A percentile compares a stretch with the other conserved stretches of the same genome.
Conservation (phyloP, 768 basidiomycete species). For the Suillus subaureus region DNA sequence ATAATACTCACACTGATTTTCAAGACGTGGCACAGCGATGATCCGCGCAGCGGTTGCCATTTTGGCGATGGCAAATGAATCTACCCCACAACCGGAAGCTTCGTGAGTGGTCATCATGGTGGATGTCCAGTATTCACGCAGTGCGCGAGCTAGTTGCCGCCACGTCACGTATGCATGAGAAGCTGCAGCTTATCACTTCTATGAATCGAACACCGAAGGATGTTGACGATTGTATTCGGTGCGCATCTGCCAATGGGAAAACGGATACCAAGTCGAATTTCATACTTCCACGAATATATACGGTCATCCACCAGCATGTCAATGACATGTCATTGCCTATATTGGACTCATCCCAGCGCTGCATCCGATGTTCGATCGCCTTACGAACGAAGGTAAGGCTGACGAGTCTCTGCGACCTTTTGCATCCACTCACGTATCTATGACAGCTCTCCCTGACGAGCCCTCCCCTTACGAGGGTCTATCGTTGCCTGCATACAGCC, state of each 20-base stretch:
- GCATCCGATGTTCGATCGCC: background rate
- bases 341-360: background rate
- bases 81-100: background rate
- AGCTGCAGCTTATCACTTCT: background rate
- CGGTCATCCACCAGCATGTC: background rate
- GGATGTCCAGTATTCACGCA: background rate
- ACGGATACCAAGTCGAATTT: background rate
- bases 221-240: background rate
- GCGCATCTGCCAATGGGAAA: background rate
- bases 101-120: background rate
- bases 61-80: background rate
- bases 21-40: conserved; percentile 1
- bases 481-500: too few relatives aligned
- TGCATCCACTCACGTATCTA: background rate
- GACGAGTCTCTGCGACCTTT: background rate
- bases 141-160: background rate
- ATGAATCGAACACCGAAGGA: background rate
- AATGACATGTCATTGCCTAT: background rate
- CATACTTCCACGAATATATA: background rate
- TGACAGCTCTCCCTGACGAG: background rate
- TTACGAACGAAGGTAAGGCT: background rate
- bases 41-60: background rate
- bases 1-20: background rate
- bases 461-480: background rate
- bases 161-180: background rate